Percentiles rank a stretch among this genome's conserved stretches.
Conservation (phyloP, 176 grass and related monocot genomes). For the Guadua angustifolia region DNA sequence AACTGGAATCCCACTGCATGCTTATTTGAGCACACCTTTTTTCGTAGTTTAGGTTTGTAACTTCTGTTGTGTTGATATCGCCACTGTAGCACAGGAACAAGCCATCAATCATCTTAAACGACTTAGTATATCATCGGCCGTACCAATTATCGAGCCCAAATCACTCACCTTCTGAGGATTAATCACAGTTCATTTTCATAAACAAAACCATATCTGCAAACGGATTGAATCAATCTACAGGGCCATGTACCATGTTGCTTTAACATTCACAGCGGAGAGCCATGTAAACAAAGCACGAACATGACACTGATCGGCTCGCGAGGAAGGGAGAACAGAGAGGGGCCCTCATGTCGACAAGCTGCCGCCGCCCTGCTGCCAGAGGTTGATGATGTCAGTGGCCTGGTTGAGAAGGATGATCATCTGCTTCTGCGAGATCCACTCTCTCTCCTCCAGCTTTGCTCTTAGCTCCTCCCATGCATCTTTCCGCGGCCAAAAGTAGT, state of each 20-base stretch:
- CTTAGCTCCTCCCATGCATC: conserved; percentile 87
- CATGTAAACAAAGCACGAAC: conserved; percentile 11
- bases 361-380: conserved; percentile 78
- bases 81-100: not conserved
- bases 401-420: conserved; percentile 85
- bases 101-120: not conserved
- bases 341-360: conserved; percentile 47
- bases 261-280: not conserved
- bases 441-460: conserved; percentile 73
- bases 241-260: conserved; percentile 26
- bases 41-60: not conserved
- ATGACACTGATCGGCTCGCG: not conserved
- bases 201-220: conserved; percentile 21
- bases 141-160: not conserved
- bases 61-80: not conserved
- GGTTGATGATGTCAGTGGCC: conserved; percentile 86
- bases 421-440: conserved; percentile 86
- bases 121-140: not conserved
- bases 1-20: too few species aligned
- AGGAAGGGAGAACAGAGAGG: not conserved
- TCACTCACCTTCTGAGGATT: not conserved
- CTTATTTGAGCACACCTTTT: too few species aligned
- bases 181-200: conserved; percentile 33
- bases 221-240: conserved; percentile 37
- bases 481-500: conserved; percentile 86